Conservation (phyloP, 352 stramenopile species). For the Pythium aristosporum region DNA sequence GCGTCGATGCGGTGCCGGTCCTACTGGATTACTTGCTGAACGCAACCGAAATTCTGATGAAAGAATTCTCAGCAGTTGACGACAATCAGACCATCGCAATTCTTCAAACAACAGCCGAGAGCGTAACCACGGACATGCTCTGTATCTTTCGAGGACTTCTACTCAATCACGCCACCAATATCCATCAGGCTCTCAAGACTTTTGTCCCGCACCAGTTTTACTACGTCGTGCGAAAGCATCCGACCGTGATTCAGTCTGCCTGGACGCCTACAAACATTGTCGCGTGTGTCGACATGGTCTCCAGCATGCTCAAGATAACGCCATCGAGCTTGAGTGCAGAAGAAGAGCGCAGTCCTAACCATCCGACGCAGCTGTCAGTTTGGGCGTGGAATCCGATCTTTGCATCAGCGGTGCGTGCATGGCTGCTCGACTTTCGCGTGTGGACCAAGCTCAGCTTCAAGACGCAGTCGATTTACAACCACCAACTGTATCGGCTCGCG, state of each 20-base stretch:
- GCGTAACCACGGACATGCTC: conserved; percentile 47
- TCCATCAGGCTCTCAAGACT: conserved; percentile 33
- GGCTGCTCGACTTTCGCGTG: conserved; percentile 68
- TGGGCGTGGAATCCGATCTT: conserved; percentile 80
- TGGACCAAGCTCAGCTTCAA: conserved; percentile 68
- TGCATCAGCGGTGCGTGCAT: conserved; percentile 55
- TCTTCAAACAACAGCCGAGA: conserved; percentile 3
- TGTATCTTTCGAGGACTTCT: conserved; percentile 72
- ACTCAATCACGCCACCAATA: conserved; percentile 31
- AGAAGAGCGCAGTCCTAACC: conserved; percentile 30
- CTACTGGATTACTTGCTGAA: conserved; percentile 64
- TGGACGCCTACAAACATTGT: conserved; percentile 72
- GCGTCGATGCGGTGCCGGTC: conserved; percentile 48
- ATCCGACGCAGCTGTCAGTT: conserved; percentile 61
- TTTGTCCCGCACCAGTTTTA: conserved; percentile 70
- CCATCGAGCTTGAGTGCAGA: conserved; percentile 19
- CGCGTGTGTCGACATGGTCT: conserved; percentile 65
- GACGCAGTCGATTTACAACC: conserved; percentile 79
- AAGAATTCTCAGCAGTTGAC: background rate
- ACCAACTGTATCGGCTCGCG: conserved; percentile 72
- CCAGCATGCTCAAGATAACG: conserved; percentile 53
- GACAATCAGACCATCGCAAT: background rate
- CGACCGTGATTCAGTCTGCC: conserved; percentile 32
- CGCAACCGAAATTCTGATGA: conserved; percentile 27
- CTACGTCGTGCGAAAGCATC: conserved; percentile 57